Base-by-base conservation (phyloP, 2,329 filamentous ascomycete genomes). In the Cytospora schulzeri region DNA sequence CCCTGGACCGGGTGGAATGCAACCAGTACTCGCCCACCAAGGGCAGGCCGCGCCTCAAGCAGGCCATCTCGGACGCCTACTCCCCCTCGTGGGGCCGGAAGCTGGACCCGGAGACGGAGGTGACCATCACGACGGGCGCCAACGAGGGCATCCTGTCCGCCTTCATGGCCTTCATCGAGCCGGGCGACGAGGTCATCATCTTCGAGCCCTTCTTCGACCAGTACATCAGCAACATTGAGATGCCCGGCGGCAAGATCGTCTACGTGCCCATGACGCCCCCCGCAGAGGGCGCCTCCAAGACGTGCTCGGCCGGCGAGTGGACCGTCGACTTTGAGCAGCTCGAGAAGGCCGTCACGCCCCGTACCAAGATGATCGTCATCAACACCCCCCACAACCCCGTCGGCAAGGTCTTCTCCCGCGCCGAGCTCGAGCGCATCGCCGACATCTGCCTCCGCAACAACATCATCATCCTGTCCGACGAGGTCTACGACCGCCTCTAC, bases 171-270 rank as follows among this genome's bases (percentile, higher is more conserved):
- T 99, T 99, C 71, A 88, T 99, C 65, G 95, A 99, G 77, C 85
- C 87, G 1, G 95, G 92, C 15, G 95, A 99, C 74, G 95, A 99
- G 77, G 95, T 97, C 69, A 97, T 99, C 70, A 86, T 99, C 63
- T 97, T 99, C 75, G 95, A 99, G 80, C 95, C 95, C 14, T 99
- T 97, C 80, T 99, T 98, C 75, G 95, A 99, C 78, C 95, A 99
- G 88, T 96, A 98, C 76, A 96, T 99, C 70, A 93, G 90, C 81
- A 99, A 99, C 78, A 98, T 99, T 69, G 91, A 97, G 77, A 98
- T 99, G 93, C 89, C 95, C 0, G 95, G 95, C 59, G 95, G 95
- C 70, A 96, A 90, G 75, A 92, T 98, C 68, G 90, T 94, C 70
- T 98, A 97, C 74, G 94, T 98, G 28, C 93, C 95, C n/a, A 83